Base-by-base conservation (phyloP, 495 filamentous ascomycete genomes). In the Daldinia decipiens region DNA sequence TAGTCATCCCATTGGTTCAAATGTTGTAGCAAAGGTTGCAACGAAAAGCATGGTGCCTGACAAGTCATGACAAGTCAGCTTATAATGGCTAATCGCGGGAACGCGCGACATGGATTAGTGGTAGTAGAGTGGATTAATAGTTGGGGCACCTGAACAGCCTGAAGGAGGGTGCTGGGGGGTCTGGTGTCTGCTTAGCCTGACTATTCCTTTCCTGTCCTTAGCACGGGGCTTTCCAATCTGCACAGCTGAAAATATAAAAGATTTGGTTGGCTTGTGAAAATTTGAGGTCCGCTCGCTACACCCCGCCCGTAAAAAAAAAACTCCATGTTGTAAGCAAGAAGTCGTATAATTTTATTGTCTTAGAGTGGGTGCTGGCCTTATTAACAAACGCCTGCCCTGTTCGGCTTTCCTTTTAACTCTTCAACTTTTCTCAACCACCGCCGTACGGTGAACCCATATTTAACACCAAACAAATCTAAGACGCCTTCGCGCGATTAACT, bases 361-460 rank as follows among this genome's bases (percentile, higher is more conserved):
- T 47, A 21, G 19, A 36, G 43, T 5, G 19, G 19, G 43, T 21
- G 43, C 19, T 12, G 43, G 43, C 43, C 51, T 56, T 61, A 29
- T 61, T 70, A 47, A 47, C 43, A 24, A 47, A 47, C 43, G 11
- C 17, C 19, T 47, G 43, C 43, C 43, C 19, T 47, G 43, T 47
- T 21, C 43, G 43, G 19, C 19, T 56, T 36, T 71, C 58, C 36
- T 61, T 67, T 63, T 45, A 19, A 51, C 45, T 39, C 38, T 62
- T 63, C 72, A 73, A 66, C 63, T 74, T 51, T 57, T 70, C 38
- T 54, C 32, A 39, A 64, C 66, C 68, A 73, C 70, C 75, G 73
- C 68, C 71, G 38, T 75, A 45, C 65, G 77, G 77, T 78, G 75
- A 77, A 65, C 55, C 29, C 13, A 55, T 51, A 19, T 53, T 59